Conservation (phyloP, 2,329 filamentous ascomycete species). For the Ascochyta rabiei region DNA sequence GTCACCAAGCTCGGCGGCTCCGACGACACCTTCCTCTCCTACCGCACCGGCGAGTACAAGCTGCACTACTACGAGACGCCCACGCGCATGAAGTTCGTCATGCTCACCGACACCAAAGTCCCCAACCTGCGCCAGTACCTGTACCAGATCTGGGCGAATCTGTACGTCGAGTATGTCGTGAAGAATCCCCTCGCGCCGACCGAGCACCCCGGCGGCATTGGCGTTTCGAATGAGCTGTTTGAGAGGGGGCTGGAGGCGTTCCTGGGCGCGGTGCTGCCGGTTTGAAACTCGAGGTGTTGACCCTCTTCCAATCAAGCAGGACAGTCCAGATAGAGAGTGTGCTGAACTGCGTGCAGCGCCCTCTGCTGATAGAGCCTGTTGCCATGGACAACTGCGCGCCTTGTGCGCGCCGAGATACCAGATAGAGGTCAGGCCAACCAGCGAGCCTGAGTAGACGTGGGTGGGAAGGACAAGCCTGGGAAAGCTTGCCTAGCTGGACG, state of each 20-base stretch:
- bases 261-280: slow-evolving; percentile 58
- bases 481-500: too few species aligned
- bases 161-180: slow-evolving; percentile 91
- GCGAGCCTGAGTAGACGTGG: too few species aligned
- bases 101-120: slow-evolving; percentile 89
- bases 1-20: slow-evolving; percentile 91
- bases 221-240: slow-evolving; percentile 69
- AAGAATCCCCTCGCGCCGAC: slow-evolving; percentile 68
- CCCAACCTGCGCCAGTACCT: slow-evolving; percentile 91
- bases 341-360: too few species aligned
- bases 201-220: slow-evolving; percentile 66
- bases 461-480: too few species aligned
- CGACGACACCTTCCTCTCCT: slow-evolving; percentile 91
- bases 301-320: too few species aligned
- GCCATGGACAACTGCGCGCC: too few species aligned
- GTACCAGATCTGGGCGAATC: slow-evolving; percentile 97
- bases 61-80: slow-evolving; percentile 99
- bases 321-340: too few species aligned
- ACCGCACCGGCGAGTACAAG: slow-evolving; percentile 93
- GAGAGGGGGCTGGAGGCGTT: slow-evolving; percentile 76
- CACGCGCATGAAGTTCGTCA: slow-evolving; percentile 92
- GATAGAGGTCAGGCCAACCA: not conserved
- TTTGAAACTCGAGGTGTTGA: slow-evolving; percentile 25
- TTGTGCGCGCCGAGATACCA: too few species aligned
- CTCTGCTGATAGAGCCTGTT: too few species aligned